These are phyloP conservation scores for Hymenoscyphus linearis DNA, from an alignment of 2,329 filamentous ascomycete genomes.

Conservation along the genomic window DNA sequence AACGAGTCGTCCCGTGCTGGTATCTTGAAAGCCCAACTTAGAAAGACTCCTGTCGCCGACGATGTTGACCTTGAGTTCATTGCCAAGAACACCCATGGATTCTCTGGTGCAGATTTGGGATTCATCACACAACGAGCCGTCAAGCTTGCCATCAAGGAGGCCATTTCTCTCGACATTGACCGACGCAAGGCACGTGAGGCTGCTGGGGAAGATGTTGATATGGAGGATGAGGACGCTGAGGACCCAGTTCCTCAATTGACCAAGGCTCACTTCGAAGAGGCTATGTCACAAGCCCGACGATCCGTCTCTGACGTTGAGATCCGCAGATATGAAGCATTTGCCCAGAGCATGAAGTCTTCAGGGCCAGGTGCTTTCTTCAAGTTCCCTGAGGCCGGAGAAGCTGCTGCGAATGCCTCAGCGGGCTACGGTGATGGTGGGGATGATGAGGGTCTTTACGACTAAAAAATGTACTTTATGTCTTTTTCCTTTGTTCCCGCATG, in stretches of 20 bases:
- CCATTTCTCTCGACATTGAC: slow-evolving; percentile 84
- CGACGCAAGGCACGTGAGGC: slow-evolving; percentile 85
- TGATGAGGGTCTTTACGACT: slow-evolving; percentile 96
- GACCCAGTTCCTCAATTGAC: slow-evolving; percentile 95
- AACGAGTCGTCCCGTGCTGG: slow-evolving; percentile 83
- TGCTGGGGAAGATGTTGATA: slow-evolving; percentile 71
- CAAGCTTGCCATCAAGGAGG: slow-evolving; percentile 99
- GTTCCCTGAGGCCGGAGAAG: slow-evolving; percentile 67
- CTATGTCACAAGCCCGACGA: slow-evolving; percentile 88
- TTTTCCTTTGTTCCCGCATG: slow-evolving; percentile 19
- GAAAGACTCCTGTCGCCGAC: slow-evolving; percentile 87
- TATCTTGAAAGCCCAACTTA: slow-evolving; percentile 92
- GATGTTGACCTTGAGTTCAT: slow-evolving; percentile 91
- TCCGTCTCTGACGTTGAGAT: slow-evolving; percentile 98
- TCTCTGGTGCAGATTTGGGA: slow-evolving; percentile 98
- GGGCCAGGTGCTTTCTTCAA: slow-evolving; percentile 97
- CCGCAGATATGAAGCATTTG: slow-evolving; percentile 95
- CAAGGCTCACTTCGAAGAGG: slow-evolving; percentile 96
- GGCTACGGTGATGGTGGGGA: slow-evolving; percentile 81
- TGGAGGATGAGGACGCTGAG: slow-evolving; percentile 76
- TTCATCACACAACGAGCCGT: slow-evolving; percentile 98
- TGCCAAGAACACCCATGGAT: slow-evolving; percentile 94
- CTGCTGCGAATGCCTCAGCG: slow-evolving; percentile 62
- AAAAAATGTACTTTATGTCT: slow-evolving; percentile 40
- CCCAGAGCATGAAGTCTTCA: slow-evolving; percentile 98